Evolutionary conservation across 257 asterid genomes (phyloP), one percentile per base, ranked within the genome.

Genomic region (Penstemon eatonii): DNA sequence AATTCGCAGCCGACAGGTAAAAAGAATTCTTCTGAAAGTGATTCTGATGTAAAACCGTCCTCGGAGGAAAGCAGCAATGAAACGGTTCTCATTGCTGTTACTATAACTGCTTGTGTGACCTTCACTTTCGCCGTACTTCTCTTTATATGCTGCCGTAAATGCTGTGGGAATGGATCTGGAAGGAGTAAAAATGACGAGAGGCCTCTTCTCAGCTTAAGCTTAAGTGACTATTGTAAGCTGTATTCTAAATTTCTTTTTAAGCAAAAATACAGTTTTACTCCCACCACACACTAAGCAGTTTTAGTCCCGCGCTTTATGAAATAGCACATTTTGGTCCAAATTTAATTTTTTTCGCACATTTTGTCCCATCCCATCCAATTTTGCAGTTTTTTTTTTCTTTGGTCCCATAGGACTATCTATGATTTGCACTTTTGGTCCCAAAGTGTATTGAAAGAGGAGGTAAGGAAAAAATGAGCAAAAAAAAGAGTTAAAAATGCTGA

Each of bases 131-230:
- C 79, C 61, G 83, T 66, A 8, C 75, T 89, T 65, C 75, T 91
- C 69, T 88, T 87, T 63, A 52, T 88, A 60, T 85, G 86, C 78
- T 87, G 82, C 45, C 75, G 90, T 56, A 77, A 72, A 75, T 80
- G 81, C 73, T 83, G 83, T 60, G 76, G 87, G 66, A 6, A 55
- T 44, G 78, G 86, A 39, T 63, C 75, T 51, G 72, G 89, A 66
- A 54, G 77, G 72, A 76, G 89, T 42, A 78, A 75, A 77, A 89
- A 89, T 60, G 96, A 92, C 9, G 92, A 89, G 79, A 83, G 93
- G 67, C 96, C 91, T 74, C 96, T 92, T 79, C 96, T 89, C 82
- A 87, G 91, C 84, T 79, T 90, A 78, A 92, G 97, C 85, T 68
- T 83, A 40, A 87, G 86, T 19, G 95, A 89, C 60, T 82, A 87